Conservation (phyloP, 176 grass and related monocot species). For the Elaeis guineensis region DNA sequence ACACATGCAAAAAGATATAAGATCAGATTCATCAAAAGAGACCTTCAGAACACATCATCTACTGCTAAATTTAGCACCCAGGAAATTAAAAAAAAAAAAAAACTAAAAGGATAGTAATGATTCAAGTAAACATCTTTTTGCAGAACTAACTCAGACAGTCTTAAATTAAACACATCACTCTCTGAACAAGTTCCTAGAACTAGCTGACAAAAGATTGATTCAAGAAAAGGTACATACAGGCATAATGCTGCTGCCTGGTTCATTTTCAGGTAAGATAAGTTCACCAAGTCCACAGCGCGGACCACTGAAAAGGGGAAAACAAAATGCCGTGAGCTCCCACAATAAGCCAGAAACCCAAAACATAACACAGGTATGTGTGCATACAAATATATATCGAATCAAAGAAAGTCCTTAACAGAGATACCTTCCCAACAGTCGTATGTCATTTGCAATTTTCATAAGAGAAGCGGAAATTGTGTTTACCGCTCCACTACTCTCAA, state of each 20-base stretch:
- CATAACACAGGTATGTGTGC: too few species aligned
- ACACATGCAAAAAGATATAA: neutral
- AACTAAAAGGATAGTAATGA: too few species aligned
- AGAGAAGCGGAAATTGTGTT: conserved; percentile 94
- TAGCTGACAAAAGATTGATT: neutral
- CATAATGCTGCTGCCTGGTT: conserved; percentile 99
- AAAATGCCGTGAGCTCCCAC: neutral
- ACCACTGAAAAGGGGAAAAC: conserved; percentile 36
- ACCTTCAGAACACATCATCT: too few species aligned
- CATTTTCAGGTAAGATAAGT: conserved; percentile 96
- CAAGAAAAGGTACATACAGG: conserved; percentile 41
- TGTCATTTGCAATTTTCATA: conserved; percentile 99
- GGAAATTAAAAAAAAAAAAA: neutral
- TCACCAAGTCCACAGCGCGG: conserved; percentile 96
- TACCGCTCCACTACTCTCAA: conserved; percentile 78
- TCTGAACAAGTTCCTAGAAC: too few species aligned
- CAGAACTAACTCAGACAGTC: too few species aligned
- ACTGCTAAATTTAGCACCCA: neutral
- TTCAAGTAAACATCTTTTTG: too few species aligned
- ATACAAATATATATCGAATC: too few species aligned
- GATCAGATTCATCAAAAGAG: neutral
- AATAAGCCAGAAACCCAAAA: too few species aligned
- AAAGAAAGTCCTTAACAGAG: neutral
- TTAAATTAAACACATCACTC: too few species aligned
- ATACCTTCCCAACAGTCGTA: conserved; percentile 87